Evolutionary conservation across 257 asterid genomes (phyloP), one percentile per base, ranked within the genome.

Genomic region (Solanum gandarillasii): DNA sequence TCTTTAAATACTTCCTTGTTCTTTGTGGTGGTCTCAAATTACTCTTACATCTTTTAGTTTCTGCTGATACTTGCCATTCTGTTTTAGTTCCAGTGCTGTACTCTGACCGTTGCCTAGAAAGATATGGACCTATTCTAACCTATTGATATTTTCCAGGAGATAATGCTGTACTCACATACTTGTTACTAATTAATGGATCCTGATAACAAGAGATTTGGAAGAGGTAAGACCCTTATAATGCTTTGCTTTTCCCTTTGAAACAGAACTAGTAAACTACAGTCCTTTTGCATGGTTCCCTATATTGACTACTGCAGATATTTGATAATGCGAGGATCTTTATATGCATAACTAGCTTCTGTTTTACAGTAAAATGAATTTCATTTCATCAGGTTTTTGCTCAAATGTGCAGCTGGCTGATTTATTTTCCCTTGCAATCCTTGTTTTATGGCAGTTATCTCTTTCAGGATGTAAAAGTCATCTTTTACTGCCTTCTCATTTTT

Each of bases 201-300:
- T 62, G 98, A 94, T 91, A 89, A 86, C 94, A 93, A 92, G 91
- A 97, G 93, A 90, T 97, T 96, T 90, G 99, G 99, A 93, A 94
- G 98, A 95, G 99, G 99, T 96, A 92, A 88, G 81, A 39, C 83
- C 85, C 41, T 68, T 83, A 38, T 21, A 67, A 8, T 21, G 12
- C 85, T 67, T 58, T 62, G 21, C 36, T 78, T 46, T n/a, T 23
- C 38, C 83, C 88, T 46, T 27, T 38, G 65, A 62, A 85, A 38
- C 87, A 62, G 81, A 85, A 20, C 23, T 41, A 27, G 31, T 75
- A 87, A 74, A 31, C n/a, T 23, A 31, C 16, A 38, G 31, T 31
- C 60, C 8, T 86, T 67, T 9, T 81, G 85, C 68, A 81, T 81
- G 85, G 20, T 46, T 52, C 68, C 70, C 41, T 48, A 31, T 20